A percentile compares a stretch with the other conserved stretches of the same genome.
phyloP scores from a whole-genome alignment of 192 early-diverging fungal genomes.

The Linnemannia hyalina region DNA sequence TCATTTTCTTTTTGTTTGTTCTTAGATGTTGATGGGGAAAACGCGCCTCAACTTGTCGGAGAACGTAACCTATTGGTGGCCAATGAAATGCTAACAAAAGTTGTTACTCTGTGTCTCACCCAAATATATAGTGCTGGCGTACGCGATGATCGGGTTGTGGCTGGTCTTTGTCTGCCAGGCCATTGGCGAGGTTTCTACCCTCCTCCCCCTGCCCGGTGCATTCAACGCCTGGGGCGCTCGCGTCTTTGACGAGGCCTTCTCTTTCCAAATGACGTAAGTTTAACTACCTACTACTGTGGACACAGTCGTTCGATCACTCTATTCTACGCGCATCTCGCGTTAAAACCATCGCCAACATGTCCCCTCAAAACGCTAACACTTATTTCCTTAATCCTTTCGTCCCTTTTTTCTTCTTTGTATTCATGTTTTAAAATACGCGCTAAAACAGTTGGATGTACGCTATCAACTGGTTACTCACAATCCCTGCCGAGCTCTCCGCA shows the following conservation, averaged over 20 bases:
- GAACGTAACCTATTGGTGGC: background rate
- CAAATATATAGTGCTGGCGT: slow-evolving; percentile 70
- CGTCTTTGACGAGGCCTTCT: slow-evolving; percentile 82
- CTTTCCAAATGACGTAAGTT: slow-evolving; percentile 67
- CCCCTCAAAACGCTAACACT: too few relatives aligned
- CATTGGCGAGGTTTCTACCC: slow-evolving; percentile 87
- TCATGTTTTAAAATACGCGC: background rate
- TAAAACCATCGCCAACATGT: too few relatives aligned
- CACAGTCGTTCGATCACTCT: background rate
- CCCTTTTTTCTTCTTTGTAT: background rate
- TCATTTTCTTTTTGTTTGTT: background rate
- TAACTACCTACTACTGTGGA: too few relatives aligned
- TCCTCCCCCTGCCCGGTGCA: slow-evolving; percentile 81
- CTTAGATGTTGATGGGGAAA: background rate
- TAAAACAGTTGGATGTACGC: slow-evolving; percentile 60
- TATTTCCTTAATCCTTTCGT: background rate
- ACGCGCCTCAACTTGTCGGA: background rate
- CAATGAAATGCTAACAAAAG: background rate
- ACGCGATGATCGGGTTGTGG: slow-evolving; percentile 71
- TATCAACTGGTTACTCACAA: slow-evolving; percentile 68
- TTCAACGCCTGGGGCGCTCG: slow-evolving; percentile 83
- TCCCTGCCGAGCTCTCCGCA: slow-evolving; percentile 78
- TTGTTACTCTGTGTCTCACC: background rate
- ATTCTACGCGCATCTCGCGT: too few relatives aligned
- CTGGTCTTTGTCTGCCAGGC: slow-evolving; percentile 77